phyloP scores from a whole-genome alignment of 257 asterid genomes.

The Solanum phureja region DNA sequence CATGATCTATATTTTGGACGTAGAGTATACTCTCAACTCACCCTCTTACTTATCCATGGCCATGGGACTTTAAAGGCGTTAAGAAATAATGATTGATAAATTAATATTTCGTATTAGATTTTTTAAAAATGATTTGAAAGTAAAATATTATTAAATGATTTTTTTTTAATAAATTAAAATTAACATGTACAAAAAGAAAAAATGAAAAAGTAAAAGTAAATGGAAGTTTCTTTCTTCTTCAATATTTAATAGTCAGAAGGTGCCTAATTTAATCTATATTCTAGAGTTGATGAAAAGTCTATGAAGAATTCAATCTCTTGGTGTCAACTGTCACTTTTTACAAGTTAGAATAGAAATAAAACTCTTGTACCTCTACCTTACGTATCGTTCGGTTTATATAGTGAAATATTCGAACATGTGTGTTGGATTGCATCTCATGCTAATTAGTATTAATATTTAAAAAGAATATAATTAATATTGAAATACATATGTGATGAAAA shows the following conservation, averaged over 20 bases:
- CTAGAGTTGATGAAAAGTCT: neutral
- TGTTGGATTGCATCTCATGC: neutral
- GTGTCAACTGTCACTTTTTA: neutral
- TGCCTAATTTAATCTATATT: neutral
- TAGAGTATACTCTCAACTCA: neutral
- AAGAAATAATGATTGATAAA: neutral
- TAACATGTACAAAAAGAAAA: neutral
- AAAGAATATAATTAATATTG: too few species aligned
- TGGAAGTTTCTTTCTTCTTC: neutral
- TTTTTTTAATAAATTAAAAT: too few species aligned
- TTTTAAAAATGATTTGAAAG: neutral
- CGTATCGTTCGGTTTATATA: neutral
- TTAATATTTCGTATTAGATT: neutral
- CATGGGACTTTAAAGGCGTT: too few species aligned
- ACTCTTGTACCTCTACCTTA: neutral
- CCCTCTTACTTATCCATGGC: too few species aligned
- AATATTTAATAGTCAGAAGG: neutral
- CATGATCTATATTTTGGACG: neutral
- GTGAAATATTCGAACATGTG: neutral
- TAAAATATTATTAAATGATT: neutral
- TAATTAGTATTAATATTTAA: too few species aligned
- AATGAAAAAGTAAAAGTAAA: neutral
- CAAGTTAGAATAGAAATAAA: neutral
- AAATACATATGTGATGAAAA: neutral
- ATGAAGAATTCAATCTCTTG: neutral